Evolutionary conservation across 108 stramenopile species (phyloP).

Genomic region (Bacterosira constricta): DNA sequence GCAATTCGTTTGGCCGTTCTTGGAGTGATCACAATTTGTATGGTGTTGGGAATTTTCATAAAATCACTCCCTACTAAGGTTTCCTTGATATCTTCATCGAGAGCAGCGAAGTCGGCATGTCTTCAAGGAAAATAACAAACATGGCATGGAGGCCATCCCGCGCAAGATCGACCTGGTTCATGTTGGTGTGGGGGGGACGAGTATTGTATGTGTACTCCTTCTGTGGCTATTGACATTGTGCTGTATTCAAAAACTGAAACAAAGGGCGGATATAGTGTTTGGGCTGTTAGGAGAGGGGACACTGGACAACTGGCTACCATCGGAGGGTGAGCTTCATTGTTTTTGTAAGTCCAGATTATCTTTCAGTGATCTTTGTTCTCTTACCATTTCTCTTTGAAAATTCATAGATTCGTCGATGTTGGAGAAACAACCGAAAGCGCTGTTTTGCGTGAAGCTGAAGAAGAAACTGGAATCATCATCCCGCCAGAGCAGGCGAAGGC

Average conservation of each 20-base stretch:
- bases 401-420: conserved; percentile 68
- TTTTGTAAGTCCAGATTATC: not conserved
- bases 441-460: conserved; percentile 72
- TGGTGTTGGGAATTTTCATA: not conserved
- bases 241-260: conserved; percentile 42
- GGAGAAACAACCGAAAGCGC: conserved; percentile 76
- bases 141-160: conserved; percentile 56
- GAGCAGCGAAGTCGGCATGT: not conserved
- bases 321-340: conserved; percentile 62
- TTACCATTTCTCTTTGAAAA: not conserved
- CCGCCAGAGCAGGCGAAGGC: conserved; percentile 26
- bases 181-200: conserved; percentile 79
- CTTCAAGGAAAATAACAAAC: conserved; percentile 23
- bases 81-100: conserved; percentile 1
- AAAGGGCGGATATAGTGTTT: conserved; percentile 50
- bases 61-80: conserved; percentile 1
- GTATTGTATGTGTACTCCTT: conserved; percentile 90
- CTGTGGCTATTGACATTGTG: conserved; percentile 82
- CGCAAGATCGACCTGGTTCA: conserved; percentile 53
- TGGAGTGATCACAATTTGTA: not conserved
- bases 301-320: conserved; percentile 83
- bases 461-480: conserved; percentile 75
- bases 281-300: conserved; percentile 78
- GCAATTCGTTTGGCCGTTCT: not conserved
- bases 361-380: not conserved